phyloP scores from a whole-genome alignment of 257 asterid genomes.

The Parsonsia alboflavescens region DNA sequence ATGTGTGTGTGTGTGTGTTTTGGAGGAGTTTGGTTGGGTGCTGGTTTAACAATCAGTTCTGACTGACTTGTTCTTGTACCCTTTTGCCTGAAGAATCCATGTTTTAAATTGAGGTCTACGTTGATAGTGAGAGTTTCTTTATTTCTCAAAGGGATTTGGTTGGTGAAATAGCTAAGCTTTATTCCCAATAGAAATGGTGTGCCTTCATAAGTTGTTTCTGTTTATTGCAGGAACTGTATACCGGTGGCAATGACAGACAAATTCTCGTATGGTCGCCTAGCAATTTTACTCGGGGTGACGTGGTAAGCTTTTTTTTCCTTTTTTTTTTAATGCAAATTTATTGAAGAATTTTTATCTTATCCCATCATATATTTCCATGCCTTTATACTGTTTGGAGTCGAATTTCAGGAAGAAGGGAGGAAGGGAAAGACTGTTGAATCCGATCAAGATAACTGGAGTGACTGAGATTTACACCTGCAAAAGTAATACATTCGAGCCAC shows the following conservation, averaged over 20 bases:
- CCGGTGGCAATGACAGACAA: conserved; percentile 77
- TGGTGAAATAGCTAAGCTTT: neutral
- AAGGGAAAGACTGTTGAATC: conserved; percentile 36
- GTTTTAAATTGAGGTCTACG: neutral
- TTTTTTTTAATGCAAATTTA: neutral
- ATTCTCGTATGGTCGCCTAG: conserved; percentile 94
- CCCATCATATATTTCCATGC: no score
- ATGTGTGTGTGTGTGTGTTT: neutral
- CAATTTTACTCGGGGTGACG: conserved; percentile 38
- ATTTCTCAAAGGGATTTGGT: neutral
- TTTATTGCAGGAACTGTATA: conserved; percentile 61
- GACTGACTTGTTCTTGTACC: neutral
- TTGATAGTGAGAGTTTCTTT: neutral
- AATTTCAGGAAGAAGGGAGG: conserved; percentile 52
- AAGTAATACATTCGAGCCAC: neutral
- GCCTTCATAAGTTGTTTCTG: conserved; percentile 6
- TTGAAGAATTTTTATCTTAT: neutral
- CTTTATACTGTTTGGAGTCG: neutral
- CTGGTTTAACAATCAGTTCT: neutral
- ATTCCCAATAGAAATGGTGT: neutral
- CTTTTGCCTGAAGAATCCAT: neutral
- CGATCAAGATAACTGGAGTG: conserved; percentile 92
- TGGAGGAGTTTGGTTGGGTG: neutral
- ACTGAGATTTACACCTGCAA: conserved; percentile 32
- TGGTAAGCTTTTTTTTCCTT: conserved; percentile 31